Evolutionary conservation across 192 early-diverging fungal species (phyloP).

Genomic region (Gigaspora rosea): DNA sequence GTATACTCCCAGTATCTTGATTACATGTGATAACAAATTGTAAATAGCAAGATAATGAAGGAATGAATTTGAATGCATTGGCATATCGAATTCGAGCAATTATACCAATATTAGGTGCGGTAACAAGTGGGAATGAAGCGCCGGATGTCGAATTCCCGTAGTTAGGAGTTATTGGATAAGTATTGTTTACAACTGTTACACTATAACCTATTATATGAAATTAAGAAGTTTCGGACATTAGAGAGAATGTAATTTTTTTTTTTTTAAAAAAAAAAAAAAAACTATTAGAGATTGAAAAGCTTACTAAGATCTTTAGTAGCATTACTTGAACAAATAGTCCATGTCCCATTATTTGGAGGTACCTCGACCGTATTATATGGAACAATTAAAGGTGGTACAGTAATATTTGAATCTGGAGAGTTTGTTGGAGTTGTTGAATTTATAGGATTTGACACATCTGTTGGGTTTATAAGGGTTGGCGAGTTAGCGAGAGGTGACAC

Average conservation of each 20-base stretch:
- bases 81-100: neutral
- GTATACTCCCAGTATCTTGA: neutral
- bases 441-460: too few species aligned
- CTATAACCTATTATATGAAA: neutral
- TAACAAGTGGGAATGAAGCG: neutral
- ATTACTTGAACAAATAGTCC: neutral
- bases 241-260: too few species aligned
- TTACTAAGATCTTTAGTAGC: slow-evolving; percentile 13
- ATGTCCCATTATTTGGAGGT: slow-evolving; percentile 1
- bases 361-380: slow-evolving; percentile 12
- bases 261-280: neutral
- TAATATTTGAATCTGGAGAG: too few species aligned
- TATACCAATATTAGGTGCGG: neutral
- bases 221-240: neutral
- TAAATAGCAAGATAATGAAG: slow-evolving; percentile 16
- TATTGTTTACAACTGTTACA: neutral
- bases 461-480: too few species aligned
- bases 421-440: too few species aligned
- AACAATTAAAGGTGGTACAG: neutral
- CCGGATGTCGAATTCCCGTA: neutral
- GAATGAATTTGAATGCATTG: neutral
- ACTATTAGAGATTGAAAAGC: neutral
- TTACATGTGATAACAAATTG: neutral
- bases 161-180: neutral
- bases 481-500: too few species aligned